A percentile compares a stretch with the other conserved stretches of the same genome.
These are phyloP conservation scores for Pseudonitzschia multistriata DNA, from an alignment of 108 stramenopile genomes.

Conservation along the genomic window DNA sequence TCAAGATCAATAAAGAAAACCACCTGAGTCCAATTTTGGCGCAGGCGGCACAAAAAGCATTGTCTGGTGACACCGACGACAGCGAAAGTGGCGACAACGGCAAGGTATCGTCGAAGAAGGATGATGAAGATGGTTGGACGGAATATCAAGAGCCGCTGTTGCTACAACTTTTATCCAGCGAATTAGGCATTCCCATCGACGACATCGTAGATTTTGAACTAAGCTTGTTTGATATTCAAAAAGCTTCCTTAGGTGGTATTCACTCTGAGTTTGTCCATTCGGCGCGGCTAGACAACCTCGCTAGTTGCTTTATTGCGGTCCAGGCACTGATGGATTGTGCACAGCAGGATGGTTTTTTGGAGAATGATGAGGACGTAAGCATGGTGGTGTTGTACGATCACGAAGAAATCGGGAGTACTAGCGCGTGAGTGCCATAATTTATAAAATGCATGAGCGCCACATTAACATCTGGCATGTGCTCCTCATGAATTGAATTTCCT, in stretches of 20 bases:
- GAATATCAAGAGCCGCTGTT: conserved; percentile 85
- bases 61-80: conserved; percentile 33
- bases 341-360: conserved; percentile 30
- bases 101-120: conserved; percentile 20
- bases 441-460: neutral
- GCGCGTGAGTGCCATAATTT: conserved; percentile 36
- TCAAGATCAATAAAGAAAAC: conserved; percentile 91
- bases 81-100: conserved; percentile 21
- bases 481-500: neutral
- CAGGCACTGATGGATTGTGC: conserved; percentile 69
- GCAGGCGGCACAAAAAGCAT: conserved; percentile 70
- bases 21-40: conserved; percentile 91
- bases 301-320: conserved; percentile 86
- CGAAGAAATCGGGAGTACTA: conserved; percentile 91
- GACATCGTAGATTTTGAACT: conserved; percentile 93
- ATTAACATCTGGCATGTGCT: neutral
- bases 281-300: conserved; percentile 94
- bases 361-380: conserved; percentile 65
- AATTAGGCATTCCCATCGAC: conserved; percentile 51
- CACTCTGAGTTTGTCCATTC: conserved; percentile 89
- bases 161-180: conserved; percentile 69
- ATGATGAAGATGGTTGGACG: conserved; percentile 56
- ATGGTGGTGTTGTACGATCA: conserved; percentile 96
- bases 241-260: conserved; percentile 81
- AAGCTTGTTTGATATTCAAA: conserved; percentile 91